These are phyloP conservation scores for Fusarium sp. DNA, from an alignment of 2,329 filamentous ascomycete species.

Conservation along the genomic window DNA sequence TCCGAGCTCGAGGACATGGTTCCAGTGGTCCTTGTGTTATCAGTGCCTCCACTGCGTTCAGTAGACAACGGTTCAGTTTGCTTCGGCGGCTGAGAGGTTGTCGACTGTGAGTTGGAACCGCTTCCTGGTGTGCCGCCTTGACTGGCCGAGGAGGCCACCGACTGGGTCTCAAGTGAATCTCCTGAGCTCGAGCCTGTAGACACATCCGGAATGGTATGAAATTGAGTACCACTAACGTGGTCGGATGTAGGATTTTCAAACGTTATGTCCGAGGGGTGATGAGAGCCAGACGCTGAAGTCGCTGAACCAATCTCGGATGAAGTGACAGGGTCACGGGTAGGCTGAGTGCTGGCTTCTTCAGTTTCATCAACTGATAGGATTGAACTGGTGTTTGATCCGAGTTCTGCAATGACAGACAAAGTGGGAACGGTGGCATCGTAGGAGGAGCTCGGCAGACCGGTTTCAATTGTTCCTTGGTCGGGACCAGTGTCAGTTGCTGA, in stretches of 20 bases:
- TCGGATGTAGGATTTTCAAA: not conserved
- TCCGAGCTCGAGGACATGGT: not conserved
- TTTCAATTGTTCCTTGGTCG: not conserved
- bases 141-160: no score
- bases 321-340: not conserved
- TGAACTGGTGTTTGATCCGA: not conserved
- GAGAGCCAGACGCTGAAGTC: not conserved
- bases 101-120: no score
- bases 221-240: not conserved
- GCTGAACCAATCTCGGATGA: not conserved
- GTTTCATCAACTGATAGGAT: not conserved
- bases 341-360: not conserved
- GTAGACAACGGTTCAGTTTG: not conserved
- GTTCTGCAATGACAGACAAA: not conserved
- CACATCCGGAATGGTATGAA: not conserved
- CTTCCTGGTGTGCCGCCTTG: no score
- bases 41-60: not conserved
- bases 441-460: not conserved
- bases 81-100: not conserved
- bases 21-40: not conserved
- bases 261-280: not conserved
- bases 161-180: not conserved
- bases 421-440: not conserved
- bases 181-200: not conserved
- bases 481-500: not conserved